Percentiles rank a stretch among this genome's conserved stretches.
Conservation (phyloP, 306 rosid species). For the Medicago truncatula region DNA sequence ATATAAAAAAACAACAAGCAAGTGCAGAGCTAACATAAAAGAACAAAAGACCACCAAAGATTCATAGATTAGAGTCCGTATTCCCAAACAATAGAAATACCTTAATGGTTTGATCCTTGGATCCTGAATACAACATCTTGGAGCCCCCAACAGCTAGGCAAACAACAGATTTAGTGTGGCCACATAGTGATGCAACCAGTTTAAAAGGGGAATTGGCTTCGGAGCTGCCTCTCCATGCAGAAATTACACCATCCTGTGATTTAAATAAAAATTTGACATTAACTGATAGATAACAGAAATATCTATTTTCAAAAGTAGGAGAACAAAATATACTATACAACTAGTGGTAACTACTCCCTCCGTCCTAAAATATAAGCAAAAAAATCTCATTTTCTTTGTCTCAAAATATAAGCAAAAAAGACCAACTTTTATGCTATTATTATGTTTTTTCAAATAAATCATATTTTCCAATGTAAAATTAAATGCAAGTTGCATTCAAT, state of each 20-base stretch:
- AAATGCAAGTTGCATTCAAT: no score
- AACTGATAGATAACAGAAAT: not conserved
- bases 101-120: constrained; percentile 23
- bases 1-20: constrained; percentile 12
- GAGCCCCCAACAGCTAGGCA: constrained; percentile 38
- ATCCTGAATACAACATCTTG: constrained; percentile 49
- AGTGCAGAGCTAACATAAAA: not conserved
- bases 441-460: no score
- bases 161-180: constrained; percentile 43
- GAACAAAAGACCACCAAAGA: not conserved
- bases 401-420: no score
- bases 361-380: no score
- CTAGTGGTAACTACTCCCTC: no score
- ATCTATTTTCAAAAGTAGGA: not conserved
- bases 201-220: constrained; percentile 38
- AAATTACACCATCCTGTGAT: not conserved
- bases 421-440: no score
- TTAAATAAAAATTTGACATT: not conserved
- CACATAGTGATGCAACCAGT: constrained; percentile 37
- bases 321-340: not conserved
- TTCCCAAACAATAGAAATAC: not conserved
- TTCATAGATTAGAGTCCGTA: not conserved
- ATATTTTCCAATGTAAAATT: no score
- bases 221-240: constrained; percentile 16
- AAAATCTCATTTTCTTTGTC: no score